Percentiles rank a stretch among this genome's conserved stretches.
Evolutionary conservation across 306 rosid species (phyloP).

Genomic region (Canavalia ensiformis): DNA sequence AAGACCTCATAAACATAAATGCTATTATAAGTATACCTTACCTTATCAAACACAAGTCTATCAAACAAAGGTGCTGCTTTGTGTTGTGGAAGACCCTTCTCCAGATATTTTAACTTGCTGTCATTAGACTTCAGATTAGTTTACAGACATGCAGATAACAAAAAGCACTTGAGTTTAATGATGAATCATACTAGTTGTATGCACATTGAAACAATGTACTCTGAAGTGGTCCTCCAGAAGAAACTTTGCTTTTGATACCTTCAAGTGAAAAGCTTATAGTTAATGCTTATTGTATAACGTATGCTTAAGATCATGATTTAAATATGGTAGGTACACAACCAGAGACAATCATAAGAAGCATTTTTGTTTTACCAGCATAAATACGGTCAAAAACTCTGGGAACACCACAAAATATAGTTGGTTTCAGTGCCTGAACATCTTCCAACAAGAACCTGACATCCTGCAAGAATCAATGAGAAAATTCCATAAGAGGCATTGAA

Average conservation of each 20-base stretch:
- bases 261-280: conserved; percentile 32
- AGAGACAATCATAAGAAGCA: background rate
- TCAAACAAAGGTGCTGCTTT: conserved; percentile 88
- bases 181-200: conserved; percentile 72
- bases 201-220: conserved; percentile 79
- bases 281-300: background rate
- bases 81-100: conserved; percentile 81
- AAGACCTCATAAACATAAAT: conserved; percentile 11
- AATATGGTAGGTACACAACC: background rate
- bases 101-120: conserved; percentile 81
- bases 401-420: conserved; percentile 89
- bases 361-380: conserved; percentile 57
- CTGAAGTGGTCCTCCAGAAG: conserved; percentile 70
- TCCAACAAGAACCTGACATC: conserved; percentile 87
- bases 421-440: conserved; percentile 80
- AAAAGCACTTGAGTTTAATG: background rate
- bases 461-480: conserved; percentile 55
- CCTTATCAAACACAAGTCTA: conserved; percentile 86
- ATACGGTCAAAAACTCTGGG: conserved; percentile 93
- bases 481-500: background rate
- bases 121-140: conserved; percentile 49
- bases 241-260: conserved; percentile 73
- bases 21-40: conserved; percentile 20
- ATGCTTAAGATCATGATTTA: conserved; percentile 29
- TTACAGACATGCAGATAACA: conserved; percentile 33